These are phyloP conservation scores for Suillus subalutaceus DNA, from an alignment of 768 basidiomycete genomes.

Conservation along the genomic window DNA sequence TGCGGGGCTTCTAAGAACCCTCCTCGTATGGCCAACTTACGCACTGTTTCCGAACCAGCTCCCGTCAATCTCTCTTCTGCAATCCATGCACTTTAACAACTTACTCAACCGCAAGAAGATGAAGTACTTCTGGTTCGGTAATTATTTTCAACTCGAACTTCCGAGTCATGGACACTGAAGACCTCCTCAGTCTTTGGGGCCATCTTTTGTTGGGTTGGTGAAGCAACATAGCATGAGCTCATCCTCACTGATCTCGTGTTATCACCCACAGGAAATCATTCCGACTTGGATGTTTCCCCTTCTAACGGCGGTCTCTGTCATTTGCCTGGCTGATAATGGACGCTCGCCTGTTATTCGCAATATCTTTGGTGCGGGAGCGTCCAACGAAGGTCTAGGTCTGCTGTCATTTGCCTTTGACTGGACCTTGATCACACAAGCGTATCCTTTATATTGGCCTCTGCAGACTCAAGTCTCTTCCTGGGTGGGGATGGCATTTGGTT, in stretches of 20 bases:
- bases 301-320: constrained; percentile 50
- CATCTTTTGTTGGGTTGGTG: constrained; percentile 50
- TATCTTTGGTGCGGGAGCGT: constrained; percentile 47
- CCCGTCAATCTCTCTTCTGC: constrained; percentile 53
- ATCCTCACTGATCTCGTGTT: neutral
- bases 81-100: constrained; percentile 55
- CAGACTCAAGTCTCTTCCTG: constrained; percentile 42
- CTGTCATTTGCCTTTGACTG: constrained; percentile 51
- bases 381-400: constrained; percentile 54
- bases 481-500: constrained; percentile 23
- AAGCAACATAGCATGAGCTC: neutral
- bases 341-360: constrained; percentile 45
- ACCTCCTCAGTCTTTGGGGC: constrained; percentile 38
- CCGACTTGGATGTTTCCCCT: constrained; percentile 31
- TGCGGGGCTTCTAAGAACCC: constrained; percentile 43
- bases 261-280: constrained; percentile 14
- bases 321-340: constrained; percentile 52
- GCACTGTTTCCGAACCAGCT: constrained; percentile 57
- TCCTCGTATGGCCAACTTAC: constrained; percentile 56
- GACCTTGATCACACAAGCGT: constrained; percentile 59
- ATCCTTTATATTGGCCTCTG: constrained; percentile 57
- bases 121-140: constrained; percentile 59
- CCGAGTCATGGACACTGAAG: neutral
- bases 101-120: constrained; percentile 52
- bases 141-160: neutral